phyloP scores from a whole-genome alignment of 192 early-diverging fungal genomes.

The Radiomyces spectabilis region DNA sequence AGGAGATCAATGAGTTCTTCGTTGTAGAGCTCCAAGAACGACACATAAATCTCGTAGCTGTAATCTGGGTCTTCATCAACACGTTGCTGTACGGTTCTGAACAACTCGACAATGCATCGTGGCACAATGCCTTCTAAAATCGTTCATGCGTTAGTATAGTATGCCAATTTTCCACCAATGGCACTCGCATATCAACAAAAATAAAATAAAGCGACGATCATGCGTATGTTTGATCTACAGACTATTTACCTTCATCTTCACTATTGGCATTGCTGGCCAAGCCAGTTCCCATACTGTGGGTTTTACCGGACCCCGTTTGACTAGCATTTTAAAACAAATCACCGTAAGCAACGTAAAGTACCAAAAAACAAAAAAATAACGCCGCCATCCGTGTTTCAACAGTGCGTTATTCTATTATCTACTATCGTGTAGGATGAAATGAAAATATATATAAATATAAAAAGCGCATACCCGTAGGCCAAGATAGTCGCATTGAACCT shows the following conservation, averaged over 20 bases:
- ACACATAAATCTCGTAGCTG: conserved; percentile 53
- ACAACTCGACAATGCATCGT: conserved; percentile 57
- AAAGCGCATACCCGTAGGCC: conserved; percentile 63
- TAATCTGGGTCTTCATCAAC: conserved; percentile 29
- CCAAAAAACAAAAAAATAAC: background rate
- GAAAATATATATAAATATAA: background rate
- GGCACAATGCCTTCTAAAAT: conserved; percentile 58
- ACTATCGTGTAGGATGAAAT: background rate
- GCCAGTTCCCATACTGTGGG: conserved; percentile 71
- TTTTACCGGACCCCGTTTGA: conserved; percentile 72
- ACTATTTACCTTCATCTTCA: conserved; percentile 15
- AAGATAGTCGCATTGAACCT: conserved; percentile 94
- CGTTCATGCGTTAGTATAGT: background rate
- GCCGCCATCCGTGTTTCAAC: no score
- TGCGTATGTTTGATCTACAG: background rate
- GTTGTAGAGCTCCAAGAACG: conserved; percentile 98
- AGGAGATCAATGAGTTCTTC: conserved; percentile 93
- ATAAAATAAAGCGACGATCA: background rate
- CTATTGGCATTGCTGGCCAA: conserved; percentile 23
- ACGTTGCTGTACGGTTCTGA: conserved; percentile 27
- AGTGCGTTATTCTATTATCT: background rate
- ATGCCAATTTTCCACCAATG: no score
- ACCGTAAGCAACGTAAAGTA: no score
- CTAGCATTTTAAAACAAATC: no score
- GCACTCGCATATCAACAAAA: conserved; percentile 4